Evolutionary conservation across 202 grass and related monocot species (phyloP).

Genomic region (Hordeum pubiflorum): DNA sequence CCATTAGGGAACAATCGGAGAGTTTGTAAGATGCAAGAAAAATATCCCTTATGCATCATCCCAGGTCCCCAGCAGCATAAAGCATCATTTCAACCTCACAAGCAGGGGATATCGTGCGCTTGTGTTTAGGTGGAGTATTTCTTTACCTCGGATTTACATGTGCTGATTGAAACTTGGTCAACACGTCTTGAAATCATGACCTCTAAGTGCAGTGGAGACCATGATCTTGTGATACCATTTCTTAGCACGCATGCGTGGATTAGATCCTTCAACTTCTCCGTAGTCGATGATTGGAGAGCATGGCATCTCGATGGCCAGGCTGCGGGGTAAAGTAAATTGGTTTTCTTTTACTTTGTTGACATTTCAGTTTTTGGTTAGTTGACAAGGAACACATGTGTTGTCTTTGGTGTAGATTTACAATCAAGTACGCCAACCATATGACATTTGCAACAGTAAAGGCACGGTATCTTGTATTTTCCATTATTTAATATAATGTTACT

Average conservation of each 20-base stretch:
- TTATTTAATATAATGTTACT: not conserved
- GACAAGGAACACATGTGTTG: not conserved
- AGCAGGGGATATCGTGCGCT: not conserved
- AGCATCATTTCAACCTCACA: not conserved
- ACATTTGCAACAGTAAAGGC: not conserved
- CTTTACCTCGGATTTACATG: not conserved
- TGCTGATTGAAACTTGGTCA: not conserved
- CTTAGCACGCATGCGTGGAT: not conserved
- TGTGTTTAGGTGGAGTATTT: not conserved
- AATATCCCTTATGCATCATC: not conserved
- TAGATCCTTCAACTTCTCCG: slow-evolving; percentile 27
- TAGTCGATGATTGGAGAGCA: slow-evolving; percentile 43
- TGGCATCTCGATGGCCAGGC: slow-evolving; percentile 33
- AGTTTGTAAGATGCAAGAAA: not conserved
- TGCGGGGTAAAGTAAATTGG: slow-evolving; percentile 20
- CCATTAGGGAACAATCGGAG: not conserved
- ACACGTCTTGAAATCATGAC: not conserved
- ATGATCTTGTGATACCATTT: slow-evolving; percentile 15
- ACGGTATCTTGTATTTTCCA: not conserved
- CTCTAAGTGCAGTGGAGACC: slow-evolving; percentile 30
- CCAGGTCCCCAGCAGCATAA: not conserved
- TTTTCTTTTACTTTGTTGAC: not conserved
- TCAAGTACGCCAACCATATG: not conserved
- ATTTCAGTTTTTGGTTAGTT: not conserved
- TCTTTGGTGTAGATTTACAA: not conserved